Evolutionary conservation across 202 grass and related monocot genomes (phyloP).

Genomic region (Hordeum pubiflorum): DNA sequence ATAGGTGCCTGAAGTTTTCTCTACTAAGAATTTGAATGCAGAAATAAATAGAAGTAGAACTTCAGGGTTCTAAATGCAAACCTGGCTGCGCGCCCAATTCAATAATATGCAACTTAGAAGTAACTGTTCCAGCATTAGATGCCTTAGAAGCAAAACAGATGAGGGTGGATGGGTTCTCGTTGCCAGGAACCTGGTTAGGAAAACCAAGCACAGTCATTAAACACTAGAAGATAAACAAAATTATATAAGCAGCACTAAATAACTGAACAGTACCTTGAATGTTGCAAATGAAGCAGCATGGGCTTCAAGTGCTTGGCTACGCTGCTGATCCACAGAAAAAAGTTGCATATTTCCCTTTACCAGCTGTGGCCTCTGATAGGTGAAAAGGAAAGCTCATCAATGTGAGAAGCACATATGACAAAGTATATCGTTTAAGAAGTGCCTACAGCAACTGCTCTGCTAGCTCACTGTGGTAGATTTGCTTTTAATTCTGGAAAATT

Average conservation of each 20-base stretch:
- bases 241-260: slow-evolving; percentile 5
- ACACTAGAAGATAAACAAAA: slow-evolving; percentile 14
- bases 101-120: slow-evolving; percentile 89
- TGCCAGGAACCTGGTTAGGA: slow-evolving; percentile 59
- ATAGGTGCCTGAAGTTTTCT: not conserved
- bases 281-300: slow-evolving; percentile 84
- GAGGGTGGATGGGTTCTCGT: slow-evolving; percentile 74
- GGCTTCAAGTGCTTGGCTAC: slow-evolving; percentile 86
- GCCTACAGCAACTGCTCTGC: not conserved
- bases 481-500: not conserved
- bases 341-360: slow-evolving; percentile 98
- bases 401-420: slow-evolving; percentile 8
- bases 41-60: not conserved
- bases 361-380: slow-evolving; percentile 67
- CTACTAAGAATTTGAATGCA: not conserved
- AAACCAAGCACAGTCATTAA: not conserved
- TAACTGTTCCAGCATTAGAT: slow-evolving; percentile 71
- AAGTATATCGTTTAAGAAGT: not conserved
- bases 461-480: not conserved
- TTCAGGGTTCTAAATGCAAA: slow-evolving; percentile 25
- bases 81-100: slow-evolving; percentile 87
- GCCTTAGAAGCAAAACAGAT: slow-evolving; percentile 91
- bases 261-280: slow-evolving; percentile 53
- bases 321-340: slow-evolving; percentile 84
- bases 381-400: slow-evolving; percentile 10